Base-by-base conservation (phyloP, 106 monocot genomes). In the Dioscorea zingiberensis region DNA sequence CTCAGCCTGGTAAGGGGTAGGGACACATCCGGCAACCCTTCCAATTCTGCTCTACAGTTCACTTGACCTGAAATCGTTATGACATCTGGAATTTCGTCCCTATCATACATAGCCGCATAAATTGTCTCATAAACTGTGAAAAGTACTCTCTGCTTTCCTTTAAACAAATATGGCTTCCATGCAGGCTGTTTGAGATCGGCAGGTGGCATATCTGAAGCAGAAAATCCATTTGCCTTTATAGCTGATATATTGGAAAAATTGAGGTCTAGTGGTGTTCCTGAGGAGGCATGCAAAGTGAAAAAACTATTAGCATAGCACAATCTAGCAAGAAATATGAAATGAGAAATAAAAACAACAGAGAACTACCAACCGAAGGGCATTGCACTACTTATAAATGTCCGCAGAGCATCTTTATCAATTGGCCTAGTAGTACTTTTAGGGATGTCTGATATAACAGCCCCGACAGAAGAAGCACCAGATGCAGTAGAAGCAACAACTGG, bases 281-380 rank as follows among this genome's bases (percentile, higher is more conserved):
- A 17, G 70, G 22, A 10, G 17, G 16, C 22, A 57, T 61, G 58
- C 46, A 79, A 54, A 23, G 57, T 63, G 12, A 38, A 45, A 45
- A 27, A 51, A 44, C 28, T 14, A 64, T 19, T 15, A 47, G 28
- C 53, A 25, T 27, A 1, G 60, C 12, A 19, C 0, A 23, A 1
- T 38, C 15, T 46, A 61, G 24, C 60, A 63, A 59, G 60, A 75
- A 72, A 77, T 28, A 47, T 64, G 60, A 79, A 69, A 78, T 73
- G 77, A 78, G 63, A 75, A 77, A 76, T 72, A 74, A 18, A 51
- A 51, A 65, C 74, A 80, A 76, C 21, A 78, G 57, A 84, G 25
- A 71, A 81, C 71, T 78, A 95, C 94, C 77, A 78, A 95, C 94
- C 95, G 81, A 91, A 97, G 22, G 95, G 95, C 95, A 97, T 91